These are phyloP conservation scores for Coriolopsis trogii DNA, from an alignment of 1,284 basidiomycete species.

Conservation along the genomic window DNA sequence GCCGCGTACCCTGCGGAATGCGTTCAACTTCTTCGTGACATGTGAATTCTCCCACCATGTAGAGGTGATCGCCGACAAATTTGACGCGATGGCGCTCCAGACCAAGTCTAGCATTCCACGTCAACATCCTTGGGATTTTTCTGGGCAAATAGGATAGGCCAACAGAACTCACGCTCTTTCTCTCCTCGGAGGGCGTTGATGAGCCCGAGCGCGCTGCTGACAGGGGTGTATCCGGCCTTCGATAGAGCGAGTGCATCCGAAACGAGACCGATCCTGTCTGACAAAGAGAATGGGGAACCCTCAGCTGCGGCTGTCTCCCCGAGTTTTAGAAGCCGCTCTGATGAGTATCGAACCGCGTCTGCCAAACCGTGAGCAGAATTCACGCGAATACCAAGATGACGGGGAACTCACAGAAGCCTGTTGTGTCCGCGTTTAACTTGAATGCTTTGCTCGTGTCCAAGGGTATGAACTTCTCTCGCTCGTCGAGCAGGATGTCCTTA, in stretches of 20 bases:
- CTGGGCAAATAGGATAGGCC: neutral
- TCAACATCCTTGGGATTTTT: neutral
- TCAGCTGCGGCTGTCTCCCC: constrained; percentile 76
- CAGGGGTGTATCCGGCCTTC: constrained; percentile 76
- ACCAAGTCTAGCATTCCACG: constrained; percentile 61
- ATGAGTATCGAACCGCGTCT: constrained; percentile 89
- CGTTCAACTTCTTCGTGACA: constrained; percentile 63
- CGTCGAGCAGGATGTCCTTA: constrained; percentile 66
- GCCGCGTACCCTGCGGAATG: constrained; percentile 59
- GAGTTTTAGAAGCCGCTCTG: constrained; percentile 80
- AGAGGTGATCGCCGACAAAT: constrained; percentile 58
- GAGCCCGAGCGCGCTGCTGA: constrained; percentile 79
- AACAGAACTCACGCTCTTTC: constrained; percentile 64
- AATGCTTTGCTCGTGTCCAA: constrained; percentile 74
- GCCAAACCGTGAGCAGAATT: neutral
- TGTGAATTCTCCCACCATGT: constrained; percentile 87
- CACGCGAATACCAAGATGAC: neutral
- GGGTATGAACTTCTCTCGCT: constrained; percentile 70
- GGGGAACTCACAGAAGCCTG: constrained; percentile 78
- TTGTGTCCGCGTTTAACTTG: constrained; percentile 90
- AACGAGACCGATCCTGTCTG: constrained; percentile 87
- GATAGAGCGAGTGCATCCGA: constrained; percentile 83
- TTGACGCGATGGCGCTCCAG: constrained; percentile 68
- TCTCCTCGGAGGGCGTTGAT: constrained; percentile 72
- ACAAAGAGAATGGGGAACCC: constrained; percentile 58